Base-by-base conservation (phyloP, 495 filamentous ascomycete genomes). In the Penicillium angulare region DNA sequence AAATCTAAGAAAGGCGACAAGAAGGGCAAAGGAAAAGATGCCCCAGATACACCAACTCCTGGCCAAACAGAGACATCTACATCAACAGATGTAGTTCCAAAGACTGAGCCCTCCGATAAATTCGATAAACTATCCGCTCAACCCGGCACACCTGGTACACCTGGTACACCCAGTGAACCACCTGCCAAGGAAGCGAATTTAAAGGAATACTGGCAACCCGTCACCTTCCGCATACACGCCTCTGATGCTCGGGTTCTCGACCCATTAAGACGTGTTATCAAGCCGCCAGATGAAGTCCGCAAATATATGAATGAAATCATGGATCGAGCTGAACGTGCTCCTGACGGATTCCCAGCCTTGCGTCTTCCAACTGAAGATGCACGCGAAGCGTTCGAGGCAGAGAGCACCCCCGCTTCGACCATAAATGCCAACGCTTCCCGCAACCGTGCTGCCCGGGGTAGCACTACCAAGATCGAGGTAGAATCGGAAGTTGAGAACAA, bases 291-390 rank as follows among this genome's bases (percentile, higher is more conserved):
- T 0, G 89, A 92, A 60, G 90, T 92, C 16, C 76, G 78, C 50
- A 81, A 81, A 52, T 90, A 91, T 50, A 95, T 92, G 87, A 84
- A 90, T 51, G 83, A 87, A 36, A 68, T 90, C n/a, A 89, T 90
- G 85, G 83, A 86, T 46, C 82, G 79, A 4, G 82, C 83, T 52
- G 86, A 86, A 23, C 78, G 86, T 39, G 85, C 84, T 3, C 84
- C 86, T 26, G 86, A 86, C 51, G 77, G 87, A 0, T 74, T 86
- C 16, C 71, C 87, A 2, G 86, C 85, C 5, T 81, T 86, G 71
- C 78, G 81, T 42, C 65, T 90, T 7, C 86, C 85, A 1, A 69
- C 71, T 21, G 76, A 76, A 22, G 71, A 64, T 10, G 47, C 56
- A 1, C 50, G 49, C 13, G 65, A 71, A 17, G 52, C 53, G 2